These are phyloP conservation scores for Posidonia australis DNA, from an alignment of 106 monocot species.

Conservation along the genomic window DNA sequence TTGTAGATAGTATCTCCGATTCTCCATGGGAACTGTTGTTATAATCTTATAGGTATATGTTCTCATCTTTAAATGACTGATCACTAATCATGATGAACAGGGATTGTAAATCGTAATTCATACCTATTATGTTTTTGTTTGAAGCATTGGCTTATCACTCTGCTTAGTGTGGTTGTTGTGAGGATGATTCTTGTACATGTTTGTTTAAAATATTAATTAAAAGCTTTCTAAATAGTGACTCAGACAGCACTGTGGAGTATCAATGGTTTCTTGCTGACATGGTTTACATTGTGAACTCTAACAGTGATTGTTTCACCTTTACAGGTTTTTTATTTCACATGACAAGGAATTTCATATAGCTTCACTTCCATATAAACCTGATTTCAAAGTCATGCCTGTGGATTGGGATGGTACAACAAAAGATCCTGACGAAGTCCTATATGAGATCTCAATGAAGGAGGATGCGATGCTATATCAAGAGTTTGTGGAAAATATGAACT, in stretches of 20 bases:
- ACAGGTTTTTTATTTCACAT: constrained; percentile 84
- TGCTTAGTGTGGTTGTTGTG: too few relatives aligned
- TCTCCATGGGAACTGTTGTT: too few relatives aligned
- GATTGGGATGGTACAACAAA: constrained; percentile 85
- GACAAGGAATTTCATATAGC: constrained; percentile 95
- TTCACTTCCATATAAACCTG: constrained; percentile 85
- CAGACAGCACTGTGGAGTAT: neutral
- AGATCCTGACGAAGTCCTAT: constrained; percentile 91
- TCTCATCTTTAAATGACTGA: too few relatives aligned
- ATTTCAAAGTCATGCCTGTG: constrained; percentile 97
- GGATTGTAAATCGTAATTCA: too few relatives aligned
- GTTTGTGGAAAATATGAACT: constrained; percentile 69
- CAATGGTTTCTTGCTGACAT: neutral
- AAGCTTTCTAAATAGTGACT: too few relatives aligned
- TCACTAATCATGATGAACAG: too few relatives aligned
- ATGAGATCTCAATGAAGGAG: constrained; percentile 89
- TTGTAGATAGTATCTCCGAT: too few relatives aligned
- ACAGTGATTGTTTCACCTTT: constrained; percentile 3
- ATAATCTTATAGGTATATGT: too few relatives aligned
- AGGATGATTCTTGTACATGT: too few relatives aligned
- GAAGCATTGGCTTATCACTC: too few relatives aligned
- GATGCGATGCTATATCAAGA: constrained; percentile 84
- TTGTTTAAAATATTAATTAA: too few relatives aligned
- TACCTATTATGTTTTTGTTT: too few relatives aligned
- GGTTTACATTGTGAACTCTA: neutral